phyloP scores from a whole-genome alignment of 2,329 filamentous ascomycete species.

The Colletotrichum cuscutae region DNA sequence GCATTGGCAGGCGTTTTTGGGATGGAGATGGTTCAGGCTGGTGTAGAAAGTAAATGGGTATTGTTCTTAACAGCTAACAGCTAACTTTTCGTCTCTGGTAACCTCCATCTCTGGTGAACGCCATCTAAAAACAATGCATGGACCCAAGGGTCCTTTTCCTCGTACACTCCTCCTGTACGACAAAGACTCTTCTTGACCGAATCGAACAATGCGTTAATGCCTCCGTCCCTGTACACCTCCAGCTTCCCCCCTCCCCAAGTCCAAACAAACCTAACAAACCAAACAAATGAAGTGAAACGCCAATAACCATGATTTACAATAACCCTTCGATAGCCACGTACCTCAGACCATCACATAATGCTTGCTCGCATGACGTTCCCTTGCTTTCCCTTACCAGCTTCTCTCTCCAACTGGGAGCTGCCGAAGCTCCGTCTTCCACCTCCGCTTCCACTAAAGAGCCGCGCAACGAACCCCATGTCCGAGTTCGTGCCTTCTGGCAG shows the following conservation, averaged over 20 bases:
- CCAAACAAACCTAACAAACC: not conserved
- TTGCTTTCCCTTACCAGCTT: conserved; percentile 29
- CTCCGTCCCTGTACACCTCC: not conserved
- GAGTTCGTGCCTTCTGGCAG: conserved; percentile 49
- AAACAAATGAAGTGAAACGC: not conserved
- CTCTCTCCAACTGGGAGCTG: conserved; percentile 16
- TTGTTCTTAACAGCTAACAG: conserved; percentile 16
- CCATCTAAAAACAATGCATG: conserved; percentile 2
- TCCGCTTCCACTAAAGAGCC: conserved; percentile 31
- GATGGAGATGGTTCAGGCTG: conserved; percentile 4
- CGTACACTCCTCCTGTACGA: not conserved
- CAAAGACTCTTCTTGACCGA: not conserved
- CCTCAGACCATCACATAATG: not conserved
- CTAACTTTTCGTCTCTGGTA: conserved; percentile 26
- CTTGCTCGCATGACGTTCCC: conserved; percentile 14
- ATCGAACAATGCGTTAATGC: conserved; percentile 5
- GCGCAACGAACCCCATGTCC: conserved; percentile 27
- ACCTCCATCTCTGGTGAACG: not conserved
- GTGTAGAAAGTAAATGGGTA: conserved; percentile 32
- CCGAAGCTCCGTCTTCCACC: conserved; percentile 18
- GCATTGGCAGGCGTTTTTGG: conserved; percentile 37
- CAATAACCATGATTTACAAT: not conserved
- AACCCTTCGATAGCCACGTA: not conserved
- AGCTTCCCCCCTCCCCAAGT: not conserved
- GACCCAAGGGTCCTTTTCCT: not conserved